These are phyloP conservation scores for Sordaria brevicollis DNA, from an alignment of 495 filamentous ascomycete species.

Conservation along the genomic window DNA sequence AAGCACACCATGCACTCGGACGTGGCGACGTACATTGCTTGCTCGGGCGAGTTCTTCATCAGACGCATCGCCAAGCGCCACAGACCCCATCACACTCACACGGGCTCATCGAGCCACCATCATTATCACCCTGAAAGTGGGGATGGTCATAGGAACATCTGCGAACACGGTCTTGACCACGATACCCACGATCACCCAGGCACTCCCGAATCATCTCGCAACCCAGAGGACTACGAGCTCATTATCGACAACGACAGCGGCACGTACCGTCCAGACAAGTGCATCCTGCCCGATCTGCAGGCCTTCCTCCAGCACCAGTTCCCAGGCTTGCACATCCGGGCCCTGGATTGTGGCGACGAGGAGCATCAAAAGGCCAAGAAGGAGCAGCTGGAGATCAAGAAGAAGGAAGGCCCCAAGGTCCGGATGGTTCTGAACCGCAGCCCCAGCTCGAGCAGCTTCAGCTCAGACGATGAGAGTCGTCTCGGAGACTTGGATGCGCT, in stretches of 20 bases:
- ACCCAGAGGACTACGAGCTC: constrained; percentile 68
- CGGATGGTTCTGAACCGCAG: constrained; percentile 57
- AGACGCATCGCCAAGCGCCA: constrained; percentile 40
- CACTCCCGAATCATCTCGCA: constrained; percentile 25
- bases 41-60: constrained; percentile 87
- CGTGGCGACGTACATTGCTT: constrained; percentile 81
- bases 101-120: neutral
- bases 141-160: neutral
- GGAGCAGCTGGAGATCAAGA: constrained; percentile 41
- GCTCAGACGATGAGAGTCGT: constrained; percentile 66
- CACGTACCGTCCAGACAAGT: constrained; percentile 78
- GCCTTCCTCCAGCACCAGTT: constrained; percentile 60
- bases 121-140: neutral
- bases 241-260: constrained; percentile 93
- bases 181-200: constrained; percentile 14
- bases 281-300: constrained; percentile 57
- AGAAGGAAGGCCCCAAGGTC: constrained; percentile 48
- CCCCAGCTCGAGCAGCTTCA: constrained; percentile 43
- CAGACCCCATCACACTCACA: neutral
- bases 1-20: constrained; percentile 96
- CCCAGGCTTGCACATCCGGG: constrained; percentile 59
- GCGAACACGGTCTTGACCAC: constrained; percentile 6
- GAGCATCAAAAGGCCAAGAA: constrained; percentile 46
- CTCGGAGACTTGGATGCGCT: constrained; percentile 42
- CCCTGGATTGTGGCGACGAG: constrained; percentile 62